phyloP scores from a whole-genome alignment of 495 filamentous ascomycete species.

The Acidiella bohemica region DNA sequence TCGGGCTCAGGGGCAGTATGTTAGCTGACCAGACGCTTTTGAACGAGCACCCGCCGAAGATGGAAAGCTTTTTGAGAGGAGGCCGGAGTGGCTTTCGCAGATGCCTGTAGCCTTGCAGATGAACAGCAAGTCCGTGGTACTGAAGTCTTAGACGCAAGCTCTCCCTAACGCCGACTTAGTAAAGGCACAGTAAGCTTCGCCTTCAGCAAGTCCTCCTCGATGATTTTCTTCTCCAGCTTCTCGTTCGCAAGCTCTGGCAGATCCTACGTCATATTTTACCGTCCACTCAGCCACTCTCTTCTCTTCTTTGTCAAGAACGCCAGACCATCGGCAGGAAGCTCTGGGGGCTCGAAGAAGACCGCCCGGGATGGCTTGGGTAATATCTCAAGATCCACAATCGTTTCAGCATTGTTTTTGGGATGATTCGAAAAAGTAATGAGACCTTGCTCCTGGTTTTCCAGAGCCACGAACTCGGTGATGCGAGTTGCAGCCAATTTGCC shows the following conservation, averaged over 20 bases:
- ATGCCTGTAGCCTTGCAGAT: neutral
- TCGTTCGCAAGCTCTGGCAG: slow-evolving; percentile 9
- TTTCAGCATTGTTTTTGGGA: slow-evolving; percentile 37
- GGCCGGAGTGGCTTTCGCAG: neutral
- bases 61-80: neutral
- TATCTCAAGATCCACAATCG: slow-evolving; percentile 23
- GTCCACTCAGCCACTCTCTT: slow-evolving; percentile 17
- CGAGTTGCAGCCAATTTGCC: slow-evolving; percentile 37
- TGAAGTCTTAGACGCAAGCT: too few species aligned
- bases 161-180: neutral
- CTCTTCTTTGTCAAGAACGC: slow-evolving; percentile 14
- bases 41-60: slow-evolving; percentile 1
- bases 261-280: slow-evolving; percentile 14
- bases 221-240: slow-evolving; percentile 9
- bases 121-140: slow-evolving; percentile 1
- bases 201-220: slow-evolving; percentile 15
- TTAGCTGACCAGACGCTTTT: neutral
- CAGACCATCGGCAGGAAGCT: slow-evolving; percentile 29
- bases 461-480: slow-evolving; percentile 34
- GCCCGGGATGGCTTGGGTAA: slow-evolving; percentile 3
- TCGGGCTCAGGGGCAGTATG: neutral
- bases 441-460: slow-evolving; percentile 30
- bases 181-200: neutral
- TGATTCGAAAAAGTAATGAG: slow-evolving; percentile 37
- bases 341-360: slow-evolving; percentile 24